Percentiles rank a stretch among this genome's conserved stretches.
phyloP scores from a whole-genome alignment of 2,329 filamentous ascomycete genomes.

The Fusarium illudens region DNA sequence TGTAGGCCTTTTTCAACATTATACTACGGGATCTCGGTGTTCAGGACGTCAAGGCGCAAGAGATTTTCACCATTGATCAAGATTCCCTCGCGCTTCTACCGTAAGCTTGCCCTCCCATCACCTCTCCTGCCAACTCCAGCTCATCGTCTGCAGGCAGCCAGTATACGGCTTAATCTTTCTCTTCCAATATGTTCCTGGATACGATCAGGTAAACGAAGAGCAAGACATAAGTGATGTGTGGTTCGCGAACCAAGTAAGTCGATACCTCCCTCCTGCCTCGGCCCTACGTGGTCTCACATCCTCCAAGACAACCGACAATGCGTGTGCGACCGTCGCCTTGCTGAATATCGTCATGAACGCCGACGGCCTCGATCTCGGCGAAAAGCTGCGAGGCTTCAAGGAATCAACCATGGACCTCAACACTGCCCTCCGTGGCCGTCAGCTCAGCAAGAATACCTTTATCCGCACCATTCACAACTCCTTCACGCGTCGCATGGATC shows the following conservation, averaged over 20 bases:
- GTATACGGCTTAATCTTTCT: slow-evolving; percentile 90
- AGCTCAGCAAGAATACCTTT: slow-evolving; percentile 76
- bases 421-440: slow-evolving; percentile 78
- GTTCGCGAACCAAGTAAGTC: slow-evolving; percentile 87
- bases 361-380: slow-evolving; percentile 70
- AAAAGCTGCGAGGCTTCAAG: slow-evolving; percentile 77
- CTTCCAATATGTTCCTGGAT: slow-evolving; percentile 72
- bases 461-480: slow-evolving; percentile 88
- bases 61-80: slow-evolving; percentile 78
- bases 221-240: slow-evolving; percentile 71
- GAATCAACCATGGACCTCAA: slow-evolving; percentile 72
- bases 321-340: slow-evolving; percentile 91
- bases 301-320: slow-evolving; percentile 77
- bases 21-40: slow-evolving; percentile 85
- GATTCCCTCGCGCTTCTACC: slow-evolving; percentile 69
- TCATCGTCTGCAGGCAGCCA: slow-evolving; percentile 64
- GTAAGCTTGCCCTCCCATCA: slow-evolving; percentile 50
- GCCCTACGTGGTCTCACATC: slow-evolving; percentile 15
- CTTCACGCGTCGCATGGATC: slow-evolving; percentile 81
- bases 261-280: no score
- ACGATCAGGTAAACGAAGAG: slow-evolving; percentile 62
- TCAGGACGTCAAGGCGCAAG: slow-evolving; percentile 74
- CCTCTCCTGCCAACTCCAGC: not conserved
- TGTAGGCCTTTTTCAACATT: slow-evolving; percentile 81
- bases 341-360: slow-evolving; percentile 95